Evolutionary conservation across 129 eudicot genomes (phyloP), one percentile per base, ranked within the genome.

Genomic region (Silybum marianum): DNA sequence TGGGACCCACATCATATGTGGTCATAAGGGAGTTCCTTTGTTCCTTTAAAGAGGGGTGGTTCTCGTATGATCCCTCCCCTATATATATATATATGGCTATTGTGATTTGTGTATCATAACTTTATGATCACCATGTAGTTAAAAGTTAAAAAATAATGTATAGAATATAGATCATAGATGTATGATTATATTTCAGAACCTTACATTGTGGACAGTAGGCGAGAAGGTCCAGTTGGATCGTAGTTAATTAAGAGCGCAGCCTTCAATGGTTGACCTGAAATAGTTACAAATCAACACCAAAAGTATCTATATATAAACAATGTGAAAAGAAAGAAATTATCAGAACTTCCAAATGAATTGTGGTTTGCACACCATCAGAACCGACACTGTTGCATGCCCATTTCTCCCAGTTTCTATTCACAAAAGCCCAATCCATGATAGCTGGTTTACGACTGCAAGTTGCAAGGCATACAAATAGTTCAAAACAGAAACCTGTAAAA

Each of bases 161-260:
- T 2, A n/a, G n/a, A n/a, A n/a, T n/a, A n/a, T n/a, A n/a, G n/a
- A n/a, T n/a, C n/a, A n/a, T n/a, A 44, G 42, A 42, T 16, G 30
- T 30, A 0, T 18, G n/a, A 16, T 71, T 11, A 54, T 75, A 66
- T 21, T 38, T 72, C 12, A 66, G 46, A 75, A 10, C 36, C 90
- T 90, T 83, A 96, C 99, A 96, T 91, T 48, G 93, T 91, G 65
- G 99, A 96, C 70, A 96, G 81, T 42, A 93, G 84, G 74, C 98
- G 98, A 72, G 99, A 93, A 67, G 99, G 99, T 78, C 95, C 99
- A 28, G 89, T 81, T 4, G 98, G 99, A 80, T 96, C 99, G 60
- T 93, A 91, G 82, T 91, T 93, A 22, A 93, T 83, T 66, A 96
- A 89, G n/a, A 93, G 69, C 79, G 99, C 97, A 65, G 98, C 92